phyloP scores from a whole-genome alignment of 176 grass and related monocot species.

The Raddia guianensis region DNA sequence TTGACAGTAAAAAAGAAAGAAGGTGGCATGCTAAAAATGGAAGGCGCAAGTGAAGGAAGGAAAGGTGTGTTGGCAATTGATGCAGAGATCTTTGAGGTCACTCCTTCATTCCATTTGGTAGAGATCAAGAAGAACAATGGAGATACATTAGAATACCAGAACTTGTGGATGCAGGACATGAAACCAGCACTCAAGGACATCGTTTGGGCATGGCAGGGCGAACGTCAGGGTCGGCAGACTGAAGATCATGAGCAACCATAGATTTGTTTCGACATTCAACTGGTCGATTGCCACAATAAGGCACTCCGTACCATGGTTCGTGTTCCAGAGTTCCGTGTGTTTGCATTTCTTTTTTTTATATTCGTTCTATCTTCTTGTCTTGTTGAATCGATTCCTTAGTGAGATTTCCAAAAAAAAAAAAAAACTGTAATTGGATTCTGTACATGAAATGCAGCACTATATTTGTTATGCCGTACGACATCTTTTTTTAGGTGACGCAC shows the following conservation, averaged over 20 bases:
- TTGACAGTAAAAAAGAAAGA: constrained; percentile 50
- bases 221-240: background rate
- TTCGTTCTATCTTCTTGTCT: background rate
- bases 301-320: background rate
- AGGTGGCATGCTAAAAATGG: constrained; percentile 47
- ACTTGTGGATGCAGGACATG: constrained; percentile 41
- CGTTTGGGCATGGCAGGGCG: constrained; percentile 61
- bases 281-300: background rate
- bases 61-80: constrained; percentile 47
- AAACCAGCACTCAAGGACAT: constrained; percentile 49
- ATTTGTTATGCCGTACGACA: background rate
- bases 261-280: background rate
- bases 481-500: no score
- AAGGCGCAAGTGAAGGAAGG: constrained; percentile 49
- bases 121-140: constrained; percentile 54
- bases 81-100: constrained; percentile 52
- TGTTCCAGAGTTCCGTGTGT: background rate
- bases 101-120: constrained; percentile 53
- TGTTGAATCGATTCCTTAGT: background rate
- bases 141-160: constrained; percentile 48
- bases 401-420: background rate
- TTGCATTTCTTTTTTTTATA: background rate
- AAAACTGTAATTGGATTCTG: constrained; percentile 1
- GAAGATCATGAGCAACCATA: background rate
- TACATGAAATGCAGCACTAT: background rate